Conservation (phyloP, 257 asterid species). For the Buddleja alternifolia region DNA sequence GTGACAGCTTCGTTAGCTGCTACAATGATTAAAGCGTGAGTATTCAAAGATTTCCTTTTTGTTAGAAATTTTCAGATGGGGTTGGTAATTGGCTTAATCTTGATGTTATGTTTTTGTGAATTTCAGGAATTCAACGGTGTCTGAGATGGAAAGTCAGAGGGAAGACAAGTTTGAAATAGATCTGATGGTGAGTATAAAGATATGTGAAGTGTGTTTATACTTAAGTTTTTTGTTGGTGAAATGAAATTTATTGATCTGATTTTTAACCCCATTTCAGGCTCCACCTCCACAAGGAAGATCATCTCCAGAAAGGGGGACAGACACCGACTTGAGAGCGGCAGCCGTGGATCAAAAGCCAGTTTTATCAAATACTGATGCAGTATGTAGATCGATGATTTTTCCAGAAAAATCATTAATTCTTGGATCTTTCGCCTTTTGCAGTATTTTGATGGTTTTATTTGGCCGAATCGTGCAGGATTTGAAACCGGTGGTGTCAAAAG, state of each 20-base stretch:
- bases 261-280: constrained; percentile 51
- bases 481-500: constrained; percentile 31
- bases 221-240: background rate
- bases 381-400: constrained; percentile 33
- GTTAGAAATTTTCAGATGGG: background rate
- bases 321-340: constrained; percentile 36
- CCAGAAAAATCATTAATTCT: background rate
- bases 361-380: constrained; percentile 41
- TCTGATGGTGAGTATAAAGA: constrained; percentile 76
- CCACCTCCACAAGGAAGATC: constrained; percentile 76
- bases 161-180: constrained; percentile 89
- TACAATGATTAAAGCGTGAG: constrained; percentile 57
- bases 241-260: constrained; percentile 9
- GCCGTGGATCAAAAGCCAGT: constrained; percentile 52
- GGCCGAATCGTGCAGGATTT: constrained; percentile 43
- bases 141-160: constrained; percentile 50
- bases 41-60: constrained; percentile 20
- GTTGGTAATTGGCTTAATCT: constrained; percentile 16
- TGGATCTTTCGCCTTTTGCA: background rate
- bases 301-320: constrained; percentile 61
- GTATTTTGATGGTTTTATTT: background rate
- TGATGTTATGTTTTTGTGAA: constrained; percentile 10
- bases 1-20: constrained; percentile 41
- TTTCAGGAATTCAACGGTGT: constrained; percentile 44
- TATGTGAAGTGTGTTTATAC: background rate